Evolutionary conservation across 345 rosid genomes (phyloP), one percentile per base, ranked within the genome.

Genomic region (Dovyalis caffra): DNA sequence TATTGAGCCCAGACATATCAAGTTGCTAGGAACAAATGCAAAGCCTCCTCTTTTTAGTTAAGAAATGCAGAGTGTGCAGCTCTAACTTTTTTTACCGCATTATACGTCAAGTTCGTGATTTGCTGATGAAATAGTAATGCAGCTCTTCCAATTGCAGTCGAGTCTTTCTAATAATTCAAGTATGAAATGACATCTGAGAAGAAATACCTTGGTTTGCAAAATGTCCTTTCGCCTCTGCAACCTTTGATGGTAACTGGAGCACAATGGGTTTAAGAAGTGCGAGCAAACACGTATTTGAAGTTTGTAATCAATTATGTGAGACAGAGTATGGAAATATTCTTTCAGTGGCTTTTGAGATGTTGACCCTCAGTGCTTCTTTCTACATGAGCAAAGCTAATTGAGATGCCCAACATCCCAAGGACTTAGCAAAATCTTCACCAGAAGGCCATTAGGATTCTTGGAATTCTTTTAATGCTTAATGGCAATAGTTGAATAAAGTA

Each of bases 401-500:
- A 58, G 66, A 71, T 70, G n/a, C 60, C 25, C 60, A 53, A 53
- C 60, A 53, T 2, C 26, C 51, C 21, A 28, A 4, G 51, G 64
- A 37, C 65, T 23, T 25, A 1, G 62, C 8, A 37, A 60, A 71
- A 71, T 3, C 29, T 35, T 37, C 20, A 21, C 34, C 5, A 10
- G 49, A 47, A 71, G 32, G 47, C 43, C 18, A 37, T 57, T 35
- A 45, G 58, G 29, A 28, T 43, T 18, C 2, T 5, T 67, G 70
- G 57, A 40, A 40, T 25, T 38, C 31, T 40, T 5, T 68, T 43
- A 43, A 15, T 23, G 32, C 11, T 10, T 28, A n/a, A 26, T 26
- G 56, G 57, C 56, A 28, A 43, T 32, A 20, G 67, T 47, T 61
- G 61, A 65, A 69, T 67, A 28, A 66, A 56, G 62, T 57, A 61